phyloP scores from a whole-genome alignment of 148 eudicot genomes.

The Amaranthus hypochondriacus region DNA sequence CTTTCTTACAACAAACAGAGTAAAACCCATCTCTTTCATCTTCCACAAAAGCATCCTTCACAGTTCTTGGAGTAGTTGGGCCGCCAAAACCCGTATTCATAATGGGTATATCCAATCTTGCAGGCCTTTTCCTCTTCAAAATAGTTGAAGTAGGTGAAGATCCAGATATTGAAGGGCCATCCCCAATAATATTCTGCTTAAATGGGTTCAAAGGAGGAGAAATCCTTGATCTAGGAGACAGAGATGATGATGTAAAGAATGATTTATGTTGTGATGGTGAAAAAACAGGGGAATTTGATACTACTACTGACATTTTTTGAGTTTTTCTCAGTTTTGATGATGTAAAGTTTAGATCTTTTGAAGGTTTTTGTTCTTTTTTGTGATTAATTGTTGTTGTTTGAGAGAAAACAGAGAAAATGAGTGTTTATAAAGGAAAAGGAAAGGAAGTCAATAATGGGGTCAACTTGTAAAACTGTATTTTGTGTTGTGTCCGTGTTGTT shows the following conservation, averaged over 20 bases:
- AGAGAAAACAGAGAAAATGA: background rate
- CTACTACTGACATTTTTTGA: constrained; percentile 36
- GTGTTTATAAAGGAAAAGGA: background rate
- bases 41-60: constrained; percentile 34
- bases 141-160: constrained; percentile 32
- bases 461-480: background rate
- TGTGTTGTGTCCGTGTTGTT: constrained; percentile 13
- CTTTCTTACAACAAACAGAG: constrained; percentile 76
- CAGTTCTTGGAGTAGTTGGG: constrained; percentile 27
- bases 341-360: background rate
- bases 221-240: constrained; percentile 28
- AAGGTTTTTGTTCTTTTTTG: background rate
- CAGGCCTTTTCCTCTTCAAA: constrained; percentile 76
- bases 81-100: constrained; percentile 29
- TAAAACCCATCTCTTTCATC: constrained; percentile 65
- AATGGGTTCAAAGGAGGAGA: constrained; percentile 29
- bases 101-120: constrained; percentile 60
- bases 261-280: constrained; percentile 41
- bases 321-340: background rate
- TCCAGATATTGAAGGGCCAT: constrained; percentile 17
- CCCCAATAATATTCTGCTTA: constrained; percentile 21
- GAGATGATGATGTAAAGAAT: constrained; percentile 25
- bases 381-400: background rate
- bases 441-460: constrained; percentile 7
- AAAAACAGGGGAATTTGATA: constrained; percentile 67